Evolutionary conservation across 768 basidiomycete species (phyloP).

Genomic region (Imleria badia): DNA sequence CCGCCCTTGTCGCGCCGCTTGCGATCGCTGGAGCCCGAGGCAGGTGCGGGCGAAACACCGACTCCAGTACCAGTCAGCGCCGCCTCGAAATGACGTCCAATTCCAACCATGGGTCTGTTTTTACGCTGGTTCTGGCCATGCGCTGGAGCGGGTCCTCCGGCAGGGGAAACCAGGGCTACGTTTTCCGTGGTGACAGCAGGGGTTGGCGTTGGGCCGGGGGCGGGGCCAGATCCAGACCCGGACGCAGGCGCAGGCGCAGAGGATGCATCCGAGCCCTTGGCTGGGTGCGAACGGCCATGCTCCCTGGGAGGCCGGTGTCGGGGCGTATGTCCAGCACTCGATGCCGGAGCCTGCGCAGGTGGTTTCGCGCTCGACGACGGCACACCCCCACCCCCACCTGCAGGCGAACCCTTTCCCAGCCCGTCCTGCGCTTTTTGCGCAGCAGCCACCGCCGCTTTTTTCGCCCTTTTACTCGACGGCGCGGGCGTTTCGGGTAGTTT

Average conservation of each 20-base stretch:
- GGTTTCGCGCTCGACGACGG: constrained; percentile 16
- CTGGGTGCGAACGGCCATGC: constrained; percentile 15
- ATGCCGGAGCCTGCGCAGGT: constrained; percentile 1
- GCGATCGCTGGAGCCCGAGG: constrained; percentile 24
- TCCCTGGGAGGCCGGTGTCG: constrained; percentile 22
- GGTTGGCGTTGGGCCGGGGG: neutral
- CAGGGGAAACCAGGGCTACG: constrained; percentile 9
- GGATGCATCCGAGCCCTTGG: constrained; percentile 6
- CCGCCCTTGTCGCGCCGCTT: constrained; percentile 38
- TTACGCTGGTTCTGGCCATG: constrained; percentile 35
- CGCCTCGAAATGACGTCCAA: constrained; percentile 70
- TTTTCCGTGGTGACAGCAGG: neutral
- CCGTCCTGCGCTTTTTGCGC: constrained; percentile 22
- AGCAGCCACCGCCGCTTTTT: constrained; percentile 30
- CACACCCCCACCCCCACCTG: neutral
- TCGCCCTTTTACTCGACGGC: constrained; percentile 36
- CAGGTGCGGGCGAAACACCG: constrained; percentile 19
- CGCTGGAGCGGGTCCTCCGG: neutral
- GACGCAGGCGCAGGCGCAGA: neutral
- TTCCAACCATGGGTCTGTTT: constrained; percentile 57
- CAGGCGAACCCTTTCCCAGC: constrained; percentile 4
- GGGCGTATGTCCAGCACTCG: neutral
- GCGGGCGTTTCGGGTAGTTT: constrained; percentile 33
- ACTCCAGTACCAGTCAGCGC: constrained; percentile 67
- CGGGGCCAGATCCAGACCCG: neutral